A percentile compares a stretch with the other conserved stretches of the same genome.
Evolutionary conservation across 306 rosid genomes (phyloP).

Genomic region (Lithocarpus polystachyus): DNA sequence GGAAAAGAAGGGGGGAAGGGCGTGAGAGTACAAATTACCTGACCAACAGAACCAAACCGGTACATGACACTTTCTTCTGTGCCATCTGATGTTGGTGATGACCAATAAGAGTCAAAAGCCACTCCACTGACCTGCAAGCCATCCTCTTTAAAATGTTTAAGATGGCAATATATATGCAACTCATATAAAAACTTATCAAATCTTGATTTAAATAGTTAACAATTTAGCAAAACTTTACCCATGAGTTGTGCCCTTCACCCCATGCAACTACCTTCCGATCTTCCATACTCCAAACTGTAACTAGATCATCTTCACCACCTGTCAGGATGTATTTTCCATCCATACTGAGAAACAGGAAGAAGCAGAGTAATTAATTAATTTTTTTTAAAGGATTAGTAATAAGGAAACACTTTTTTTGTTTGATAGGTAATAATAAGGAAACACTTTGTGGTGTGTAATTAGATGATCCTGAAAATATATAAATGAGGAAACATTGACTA

Average conservation of each 20-base stretch:
- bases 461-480: not conserved
- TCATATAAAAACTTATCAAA: constrained; percentile 1
- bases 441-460: not conserved
- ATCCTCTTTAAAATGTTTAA: constrained; percentile 14
- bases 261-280: constrained; percentile 98
- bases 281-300: constrained; percentile 99
- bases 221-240: constrained; percentile 56
- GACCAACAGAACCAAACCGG: constrained; percentile 98
- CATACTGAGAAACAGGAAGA: constrained; percentile 43
- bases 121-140: constrained; percentile 88
- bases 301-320: constrained; percentile 98
- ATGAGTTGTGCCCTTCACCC: constrained; percentile 99
- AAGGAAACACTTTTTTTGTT: not conserved
- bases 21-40: constrained; percentile 43
- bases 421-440: not conserved
- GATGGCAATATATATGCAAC: constrained; percentile 11
- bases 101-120: constrained; percentile 95
- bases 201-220: constrained; percentile 9
- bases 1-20: not conserved
- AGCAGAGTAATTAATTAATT: not conserved
- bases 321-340: constrained; percentile 95
- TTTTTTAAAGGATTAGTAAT: not conserved
- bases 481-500: not conserved
- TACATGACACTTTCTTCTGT: constrained; percentile 66
- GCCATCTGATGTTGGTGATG: constrained; percentile 79